Evolutionary conservation across 768 basidiomycete species (phyloP).

Genomic region (Vishniacozyma victoriae): DNA sequence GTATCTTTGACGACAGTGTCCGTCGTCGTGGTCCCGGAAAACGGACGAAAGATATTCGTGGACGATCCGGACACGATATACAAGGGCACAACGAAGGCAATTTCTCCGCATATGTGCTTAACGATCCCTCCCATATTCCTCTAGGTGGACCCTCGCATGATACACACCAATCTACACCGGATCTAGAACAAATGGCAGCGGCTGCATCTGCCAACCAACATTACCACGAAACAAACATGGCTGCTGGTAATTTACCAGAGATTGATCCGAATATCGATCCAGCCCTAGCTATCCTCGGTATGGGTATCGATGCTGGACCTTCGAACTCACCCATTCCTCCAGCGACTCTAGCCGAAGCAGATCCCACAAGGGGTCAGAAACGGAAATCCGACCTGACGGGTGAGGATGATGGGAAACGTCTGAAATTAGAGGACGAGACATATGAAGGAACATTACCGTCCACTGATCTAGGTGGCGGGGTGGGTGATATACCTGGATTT

Average conservation of each 20-base stretch:
- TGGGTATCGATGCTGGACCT: background rate
- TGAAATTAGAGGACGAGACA: background rate
- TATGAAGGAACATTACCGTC: too few relatives aligned
- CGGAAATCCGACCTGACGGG: constrained; percentile 4
- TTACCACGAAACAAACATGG: background rate
- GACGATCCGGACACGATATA: background rate
- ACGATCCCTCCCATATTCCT: background rate
- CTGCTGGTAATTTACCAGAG: background rate
- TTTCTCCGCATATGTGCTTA: background rate
- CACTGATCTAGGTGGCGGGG: too few relatives aligned
- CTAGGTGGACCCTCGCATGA: background rate
- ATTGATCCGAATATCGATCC: constrained; percentile 9
- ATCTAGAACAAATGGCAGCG: background rate
- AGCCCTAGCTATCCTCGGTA: constrained; percentile 7
- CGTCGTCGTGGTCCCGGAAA: constrained; percentile 48
- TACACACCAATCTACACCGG: background rate
- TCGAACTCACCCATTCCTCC: too few relatives aligned
- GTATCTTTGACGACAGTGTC: constrained; percentile 45
- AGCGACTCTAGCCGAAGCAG: constrained; percentile 16
- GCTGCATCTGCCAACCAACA: background rate
- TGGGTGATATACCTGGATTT: too few relatives aligned
- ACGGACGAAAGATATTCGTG: constrained; percentile 41
- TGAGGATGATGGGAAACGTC: background rate
- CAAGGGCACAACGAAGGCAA: background rate
- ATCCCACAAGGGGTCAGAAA: constrained; percentile 8